Evolutionary conservation across 495 filamentous ascomycete genomes (phyloP), one percentile per base, ranked within the genome.

Genomic region (Parathielavia hyrcaniae): DNA sequence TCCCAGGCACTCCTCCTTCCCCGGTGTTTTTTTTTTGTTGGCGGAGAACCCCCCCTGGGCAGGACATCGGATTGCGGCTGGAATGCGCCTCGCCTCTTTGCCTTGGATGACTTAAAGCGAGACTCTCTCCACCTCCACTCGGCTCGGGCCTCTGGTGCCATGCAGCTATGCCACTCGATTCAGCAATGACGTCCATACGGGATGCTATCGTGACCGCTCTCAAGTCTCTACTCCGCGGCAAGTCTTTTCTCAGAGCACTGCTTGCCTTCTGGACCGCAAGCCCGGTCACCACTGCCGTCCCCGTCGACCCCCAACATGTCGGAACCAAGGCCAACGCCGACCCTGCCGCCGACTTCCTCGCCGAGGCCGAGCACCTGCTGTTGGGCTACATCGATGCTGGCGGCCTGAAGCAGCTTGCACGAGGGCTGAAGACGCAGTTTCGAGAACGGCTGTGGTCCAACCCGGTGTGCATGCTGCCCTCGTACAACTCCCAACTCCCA

Each of bases 401-500:
- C 52, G 67, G 69, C n/a, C 61, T 81, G 26, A 50, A 61, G 47
- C 61, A 59, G 9, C 69, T 80, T 40, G 71, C 77, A 9, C 61
- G 60, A 39, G 67, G 72, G 52, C 68, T 82, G 54, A 79, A 75
- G 64, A 53, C 49, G 34, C 77, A 82, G 61, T 77, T 79, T 60
- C 65, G 67, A 38, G 70, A 78, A 47, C 72, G 74, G 14, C 63
- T 78, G 51, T 63, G 67, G 57, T 74, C 71, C 17, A 75, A 80
- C 60, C 62, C 73, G 23, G 71, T 73, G 55, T 79, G 76, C 65
- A 82, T 82, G 80, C 73, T 82, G 10, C 80, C 80, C 38, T 81
- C 85, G 69, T 68, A 91, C 80, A 67, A 89, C 82, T 55, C 86
- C 81, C 66, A 88, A 50, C 76, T 92, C 7, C 89, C 89, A 5